Evolutionary conservation across 768 basidiomycete species (phyloP), one percentile per base, ranked within the genome.

Genomic region (Russula abietina): DNA sequence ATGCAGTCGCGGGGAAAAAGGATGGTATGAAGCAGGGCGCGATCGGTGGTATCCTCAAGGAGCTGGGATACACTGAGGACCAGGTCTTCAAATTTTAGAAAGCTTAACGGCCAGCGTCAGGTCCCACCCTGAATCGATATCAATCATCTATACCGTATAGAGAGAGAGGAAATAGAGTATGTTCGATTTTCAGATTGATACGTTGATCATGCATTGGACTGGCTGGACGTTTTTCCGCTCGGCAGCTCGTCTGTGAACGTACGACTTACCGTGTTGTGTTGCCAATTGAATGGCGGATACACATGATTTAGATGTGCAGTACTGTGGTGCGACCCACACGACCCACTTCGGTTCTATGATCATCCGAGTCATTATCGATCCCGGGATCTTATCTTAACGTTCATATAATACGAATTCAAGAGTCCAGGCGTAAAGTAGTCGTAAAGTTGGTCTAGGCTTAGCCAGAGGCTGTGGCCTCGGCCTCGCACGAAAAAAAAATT

Each of bases 1-100:
- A 80, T n/a, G 83, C 92, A 2, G 68, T 98, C 62, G 85, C 91
- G 56, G 97, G 97, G 19, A 84, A 88, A 73, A 98, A 98, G 77
- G 87, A 84, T 4, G 91, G 92, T 17, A 83, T 81, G 78, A 85
- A 90, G 75, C 94, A 97, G 74, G 95, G 94, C 28, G 83, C 84
- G 64, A 70, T 97, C 22, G 81, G 80, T 17, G 94, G 95, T 49
- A 75, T 88, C n/a, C 80, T 98, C 53, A 91, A 91, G 75, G 88
- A 94, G 67, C 86, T 79, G 7, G 93, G 92, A 41, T 99, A 96
- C 73, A 86, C 79, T 10, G 80, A 84, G 65, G 88, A 91, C 19
- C 93, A 98, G 80, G 94, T 94, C 48, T 64, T 69, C 67, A 64
- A 69, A 59, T 63, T 66, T 41, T 68, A 60, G 39, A 59, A 4